A percentile compares a stretch with the other conserved stretches of the same genome.
Conservation (phyloP, 306 rosid species). For the Lithocarpus polystachyus region DNA sequence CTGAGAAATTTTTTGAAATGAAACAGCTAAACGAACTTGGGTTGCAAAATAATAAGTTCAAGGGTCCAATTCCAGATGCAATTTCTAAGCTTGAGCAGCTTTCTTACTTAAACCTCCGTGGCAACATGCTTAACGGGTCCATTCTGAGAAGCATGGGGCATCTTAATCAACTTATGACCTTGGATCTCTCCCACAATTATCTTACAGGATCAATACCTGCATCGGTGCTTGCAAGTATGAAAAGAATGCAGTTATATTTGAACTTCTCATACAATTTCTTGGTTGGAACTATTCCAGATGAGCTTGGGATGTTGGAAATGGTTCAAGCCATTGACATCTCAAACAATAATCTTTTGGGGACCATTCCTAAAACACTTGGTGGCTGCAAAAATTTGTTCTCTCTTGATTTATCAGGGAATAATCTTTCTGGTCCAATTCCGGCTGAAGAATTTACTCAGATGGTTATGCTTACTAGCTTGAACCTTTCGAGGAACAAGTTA, state of each 20-base stretch:
- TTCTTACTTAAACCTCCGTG: constrained; percentile 59
- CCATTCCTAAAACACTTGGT: constrained; percentile 50
- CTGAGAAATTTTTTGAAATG: constrained; percentile 51
- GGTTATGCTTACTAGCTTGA: constrained; percentile 55
- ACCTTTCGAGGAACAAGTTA: constrained; percentile 69
- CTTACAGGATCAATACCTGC: constrained; percentile 61
- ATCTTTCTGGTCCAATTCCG: constrained; percentile 72
- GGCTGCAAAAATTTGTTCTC: constrained; percentile 65
- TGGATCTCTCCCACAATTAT: constrained; percentile 73
- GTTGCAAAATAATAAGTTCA: constrained; percentile 56
- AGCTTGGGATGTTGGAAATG: constrained; percentile 73
- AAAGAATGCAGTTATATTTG: constrained; percentile 58
- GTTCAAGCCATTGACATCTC: constrained; percentile 71
- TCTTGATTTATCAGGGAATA: constrained; percentile 75
- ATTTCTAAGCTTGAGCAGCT: constrained; percentile 67
- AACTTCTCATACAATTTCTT: constrained; percentile 73
- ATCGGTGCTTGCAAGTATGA: constrained; percentile 43
- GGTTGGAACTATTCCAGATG: constrained; percentile 57
- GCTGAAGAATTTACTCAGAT: constrained; percentile 42
- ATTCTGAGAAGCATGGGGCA: constrained; percentile 60
- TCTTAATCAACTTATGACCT: constrained; percentile 37
- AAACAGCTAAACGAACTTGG: constrained; percentile 40
- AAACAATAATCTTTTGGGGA: constrained; percentile 71
- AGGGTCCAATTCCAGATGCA: constrained; percentile 66
- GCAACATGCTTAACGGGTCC: constrained; percentile 61